Evolutionary conservation across 2,329 filamentous ascomycete genomes (phyloP).

Genomic region (Elsinoe fawcettii): DNA sequence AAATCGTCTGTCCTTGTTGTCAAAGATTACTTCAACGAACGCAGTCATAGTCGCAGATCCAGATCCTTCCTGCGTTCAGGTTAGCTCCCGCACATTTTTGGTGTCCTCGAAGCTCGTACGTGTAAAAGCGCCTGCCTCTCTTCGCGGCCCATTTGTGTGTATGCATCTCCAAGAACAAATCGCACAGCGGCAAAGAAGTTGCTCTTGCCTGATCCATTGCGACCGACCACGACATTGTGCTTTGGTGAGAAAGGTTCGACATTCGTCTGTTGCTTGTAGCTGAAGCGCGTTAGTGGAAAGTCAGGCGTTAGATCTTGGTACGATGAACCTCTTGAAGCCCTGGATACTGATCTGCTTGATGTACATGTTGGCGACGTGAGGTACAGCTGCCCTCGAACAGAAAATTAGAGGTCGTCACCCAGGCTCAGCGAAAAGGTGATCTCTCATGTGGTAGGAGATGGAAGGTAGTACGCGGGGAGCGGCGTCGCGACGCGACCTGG

Average conservation of each 20-base stretch:
- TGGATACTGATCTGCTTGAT: slow-evolving; percentile 99
- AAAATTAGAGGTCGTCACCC: no score
- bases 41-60: slow-evolving; percentile 97
- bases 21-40: slow-evolving; percentile 99
- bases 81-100: neutral
- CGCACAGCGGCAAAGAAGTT: slow-evolving; percentile 99
- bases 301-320: slow-evolving; percentile 21
- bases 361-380: slow-evolving; percentile 57
- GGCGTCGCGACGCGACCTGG: no score
- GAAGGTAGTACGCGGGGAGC: no score
- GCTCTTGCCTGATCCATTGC: slow-evolving; percentile 98
- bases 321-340: slow-evolving; percentile 98
- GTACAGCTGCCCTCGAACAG: no score
- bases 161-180: slow-evolving; percentile 96
- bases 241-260: slow-evolving; percentile 97
- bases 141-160: slow-evolving; percentile 90
- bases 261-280: slow-evolving; percentile 99
- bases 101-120: slow-evolving; percentile 32
- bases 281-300: slow-evolving; percentile 42
- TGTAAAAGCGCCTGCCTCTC: slow-evolving; percentile 94
- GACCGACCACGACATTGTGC: slow-evolving; percentile 96
- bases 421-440: no score
- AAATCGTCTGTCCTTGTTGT: slow-evolving; percentile 94
- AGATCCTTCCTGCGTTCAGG: slow-evolving; percentile 62
- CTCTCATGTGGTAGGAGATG: no score